These are phyloP conservation scores for Naumovozyma castellii DNA, from an alignment of 805 yeast species.

Conservation along the genomic window DNA sequence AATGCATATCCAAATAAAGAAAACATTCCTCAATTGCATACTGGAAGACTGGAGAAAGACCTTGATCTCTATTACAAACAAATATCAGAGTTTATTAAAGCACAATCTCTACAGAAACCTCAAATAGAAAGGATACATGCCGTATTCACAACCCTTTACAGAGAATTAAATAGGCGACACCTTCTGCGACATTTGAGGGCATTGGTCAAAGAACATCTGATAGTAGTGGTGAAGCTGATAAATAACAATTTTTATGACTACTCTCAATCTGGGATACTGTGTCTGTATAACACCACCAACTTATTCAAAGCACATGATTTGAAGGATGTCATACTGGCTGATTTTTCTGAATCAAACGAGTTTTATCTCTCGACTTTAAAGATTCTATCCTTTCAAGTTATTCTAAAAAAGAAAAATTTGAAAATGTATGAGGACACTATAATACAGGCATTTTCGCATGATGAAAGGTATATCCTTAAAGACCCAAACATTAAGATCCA, in stretches of 20 bases:
- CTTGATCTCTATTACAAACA: constrained; percentile 1
- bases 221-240: constrained; percentile 17
- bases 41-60: not conserved
- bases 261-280: constrained; percentile 14
- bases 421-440: constrained; percentile 8
- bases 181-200: constrained; percentile 4
- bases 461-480: constrained; percentile 17
- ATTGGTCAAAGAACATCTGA: constrained; percentile 17
- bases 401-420: constrained; percentile 14
- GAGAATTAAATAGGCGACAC: not conserved
- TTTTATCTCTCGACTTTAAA: constrained; percentile 21
- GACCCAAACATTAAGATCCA: constrained; percentile 14
- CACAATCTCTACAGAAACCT: constrained; percentile 1
- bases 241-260: constrained; percentile 5
- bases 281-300: constrained; percentile 19
- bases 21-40: not conserved
- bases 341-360: constrained; percentile 15
- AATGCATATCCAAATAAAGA: not conserved
- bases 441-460: constrained; percentile 17
- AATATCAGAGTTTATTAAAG: constrained; percentile 5
- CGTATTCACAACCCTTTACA: not conserved
- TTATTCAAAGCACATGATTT: constrained; percentile 7
- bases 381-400: constrained; percentile 21
- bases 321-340: constrained; percentile 18
- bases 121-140: constrained; percentile 3